These are phyloP conservation scores for Apiotrichum siamense DNA, from an alignment of 1,284 basidiomycete species.

Conservation along the genomic window DNA sequence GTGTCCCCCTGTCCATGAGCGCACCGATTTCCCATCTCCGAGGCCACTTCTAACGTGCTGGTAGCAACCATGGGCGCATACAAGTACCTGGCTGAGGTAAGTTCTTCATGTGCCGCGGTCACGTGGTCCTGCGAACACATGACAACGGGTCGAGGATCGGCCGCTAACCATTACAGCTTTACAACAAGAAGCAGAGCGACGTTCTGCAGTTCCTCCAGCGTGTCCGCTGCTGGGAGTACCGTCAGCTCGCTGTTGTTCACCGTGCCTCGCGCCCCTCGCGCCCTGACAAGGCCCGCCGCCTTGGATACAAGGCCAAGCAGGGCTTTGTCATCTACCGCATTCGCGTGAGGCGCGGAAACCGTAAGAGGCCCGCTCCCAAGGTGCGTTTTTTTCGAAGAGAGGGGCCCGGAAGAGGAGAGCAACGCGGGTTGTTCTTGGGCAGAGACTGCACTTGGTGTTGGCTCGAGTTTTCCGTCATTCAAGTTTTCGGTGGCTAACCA, in stretches of 20 bases:
- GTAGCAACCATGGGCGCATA: slow-evolving; percentile 61
- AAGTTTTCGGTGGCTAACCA: too few species aligned
- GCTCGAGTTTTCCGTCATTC: too few species aligned
- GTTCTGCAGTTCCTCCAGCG: slow-evolving; percentile 97
- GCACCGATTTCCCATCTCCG: not conserved
- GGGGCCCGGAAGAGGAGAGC: too few species aligned
- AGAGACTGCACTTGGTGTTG: too few species aligned
- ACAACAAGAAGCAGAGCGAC: slow-evolving; percentile 55
- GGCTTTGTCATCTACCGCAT: slow-evolving; percentile 98
- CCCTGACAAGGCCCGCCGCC: slow-evolving; percentile 96
- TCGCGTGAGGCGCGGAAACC: slow-evolving; percentile 95
- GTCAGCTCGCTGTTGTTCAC: slow-evolving; percentile 97
- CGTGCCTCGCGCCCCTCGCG: slow-evolving; percentile 95
- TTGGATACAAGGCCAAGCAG: slow-evolving; percentile 99
- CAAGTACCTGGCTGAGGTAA: slow-evolving; percentile 83
- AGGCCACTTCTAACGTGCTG: not conserved
- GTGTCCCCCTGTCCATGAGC: not conserved
- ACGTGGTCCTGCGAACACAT: too few species aligned
- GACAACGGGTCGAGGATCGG: slow-evolving; percentile 55
- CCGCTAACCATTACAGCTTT: too few species aligned
- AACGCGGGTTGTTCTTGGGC: too few species aligned
- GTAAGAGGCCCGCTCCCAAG: slow-evolving; percentile 94
- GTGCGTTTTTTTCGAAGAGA: too few species aligned
- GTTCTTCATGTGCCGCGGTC: too few species aligned
- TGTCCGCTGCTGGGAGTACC: slow-evolving; percentile 99